Conservation (phyloP, 2,329 filamentous ascomycete species). For the Nigrospora sphaerica region DNA sequence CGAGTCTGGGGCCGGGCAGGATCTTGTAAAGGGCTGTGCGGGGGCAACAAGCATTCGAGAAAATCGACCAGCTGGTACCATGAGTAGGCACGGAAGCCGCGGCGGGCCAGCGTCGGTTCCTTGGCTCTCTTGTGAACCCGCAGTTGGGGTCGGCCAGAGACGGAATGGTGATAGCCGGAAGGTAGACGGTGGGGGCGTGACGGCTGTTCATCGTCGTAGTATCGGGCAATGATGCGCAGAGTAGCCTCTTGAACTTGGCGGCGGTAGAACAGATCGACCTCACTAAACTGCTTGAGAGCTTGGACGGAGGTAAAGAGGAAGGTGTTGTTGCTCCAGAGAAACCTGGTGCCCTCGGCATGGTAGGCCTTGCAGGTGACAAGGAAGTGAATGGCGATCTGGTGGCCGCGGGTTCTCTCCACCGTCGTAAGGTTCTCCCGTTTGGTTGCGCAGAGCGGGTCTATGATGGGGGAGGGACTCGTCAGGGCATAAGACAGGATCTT, state of each 20-base stretch:
- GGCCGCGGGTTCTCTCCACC: conserved; percentile 32
- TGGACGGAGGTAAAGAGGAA: conserved; percentile 49
- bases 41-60: conserved; percentile 41
- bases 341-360: conserved; percentile 38
- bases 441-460: conserved; percentile 44
- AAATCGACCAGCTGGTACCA: conserved; percentile 49
- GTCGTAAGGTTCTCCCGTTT: conserved; percentile 35
- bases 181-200: conserved; percentile 28
- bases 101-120: conserved; percentile 38
- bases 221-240: conserved; percentile 46
- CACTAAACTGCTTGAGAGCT: conserved; percentile 40
- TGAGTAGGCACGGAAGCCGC: conserved; percentile 46
- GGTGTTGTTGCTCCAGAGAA: conserved; percentile 43
- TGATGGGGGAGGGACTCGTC: conserved; percentile 39
- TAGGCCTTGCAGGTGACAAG: conserved; percentile 44
- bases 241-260: conserved; percentile 36
- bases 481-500: conserved; percentile 44
- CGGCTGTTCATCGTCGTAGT: conserved; percentile 44
- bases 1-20: conserved; percentile 19
- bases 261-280: conserved; percentile 34
- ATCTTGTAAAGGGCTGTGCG: conserved; percentile 34
- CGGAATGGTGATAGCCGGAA: conserved; percentile 32
- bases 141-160: conserved; percentile 33
- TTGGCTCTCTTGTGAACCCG: conserved; percentile 33
- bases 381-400: conserved; percentile 46